Base-by-base conservation (phyloP, 2,329 filamentous ascomycete species). In the Penicillium sp. region DNA sequence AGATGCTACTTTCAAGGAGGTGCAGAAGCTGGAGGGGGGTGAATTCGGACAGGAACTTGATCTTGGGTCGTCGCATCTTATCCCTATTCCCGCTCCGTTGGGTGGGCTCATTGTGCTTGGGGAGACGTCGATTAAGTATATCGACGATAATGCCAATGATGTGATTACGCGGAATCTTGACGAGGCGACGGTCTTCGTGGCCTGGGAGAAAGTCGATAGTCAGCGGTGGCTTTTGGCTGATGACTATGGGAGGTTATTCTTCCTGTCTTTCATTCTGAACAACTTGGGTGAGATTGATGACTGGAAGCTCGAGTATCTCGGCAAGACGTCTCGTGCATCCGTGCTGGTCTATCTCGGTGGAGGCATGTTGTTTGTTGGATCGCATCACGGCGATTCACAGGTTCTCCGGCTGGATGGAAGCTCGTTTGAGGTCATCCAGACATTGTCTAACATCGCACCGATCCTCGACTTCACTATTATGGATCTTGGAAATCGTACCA, bases 401-500 rank as follows among this genome's bases (percentile, higher is more conserved):
- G 81, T 97, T 9, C 83, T 94, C 46, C 81, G 79, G 47, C 82
- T 92, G 52, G 73, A 78, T 43, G 80, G 83, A 50, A 79, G 87
- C 32, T 82, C 80, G 0, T 79, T 92, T 57, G 79, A 87, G 46
- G 74, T 92, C 5, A 72, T 94, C 10, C 91, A 96, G 69, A 88
- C 85, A 0, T 81, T 95, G 54, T 78, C 84, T 4, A 99, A 96
- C 68, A 90, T 97, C 65, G 92, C 89, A 0, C 94, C 94, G 0
- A 89, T 99, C 40, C 77, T 97, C 38, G 94, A 99, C 70, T 97
- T 99, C 65, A 88, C 89, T 1, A 85, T 99, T 16, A 96, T 97
- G 91, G 94, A 97, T 68, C 89, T 97, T 81, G 93, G 92, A 0
- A 92, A 91, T 64, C 82, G 90, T 54, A 87, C 90, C 57, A 88